Evolutionary conservation across 768 basidiomycete genomes (phyloP).

Genomic region (Leccinum longicurvipes): DNA sequence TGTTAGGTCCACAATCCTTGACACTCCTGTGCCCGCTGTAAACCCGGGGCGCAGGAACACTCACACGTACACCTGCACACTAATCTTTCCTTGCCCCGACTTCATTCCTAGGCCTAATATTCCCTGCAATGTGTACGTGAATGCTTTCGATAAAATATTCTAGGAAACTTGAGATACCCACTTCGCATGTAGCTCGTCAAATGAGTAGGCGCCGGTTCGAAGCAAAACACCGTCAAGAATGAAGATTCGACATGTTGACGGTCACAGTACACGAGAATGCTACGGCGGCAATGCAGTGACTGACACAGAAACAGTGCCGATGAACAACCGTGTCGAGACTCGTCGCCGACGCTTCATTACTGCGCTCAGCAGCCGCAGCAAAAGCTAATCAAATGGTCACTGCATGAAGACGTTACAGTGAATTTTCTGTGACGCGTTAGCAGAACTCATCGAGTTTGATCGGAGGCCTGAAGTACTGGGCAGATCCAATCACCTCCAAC

Average conservation of each 20-base stretch:
- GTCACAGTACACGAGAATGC: too few relatives aligned
- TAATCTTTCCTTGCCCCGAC: not conserved
- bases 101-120: not conserved
- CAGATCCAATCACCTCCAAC: not conserved
- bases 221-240: too few relatives aligned
- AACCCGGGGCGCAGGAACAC: not conserved
- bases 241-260: too few relatives aligned
- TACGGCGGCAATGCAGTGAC: too few relatives aligned
- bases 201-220: not conserved
- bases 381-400: constrained; percentile 9
- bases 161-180: too few relatives aligned
- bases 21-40: not conserved
- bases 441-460: constrained; percentile 34
- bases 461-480: not conserved
- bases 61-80: not conserved
- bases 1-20: not conserved
- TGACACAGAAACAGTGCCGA: too few relatives aligned
- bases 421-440: constrained; percentile 24
- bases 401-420: too few relatives aligned
- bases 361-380: constrained; percentile 40
- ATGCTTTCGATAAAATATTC: too few relatives aligned
- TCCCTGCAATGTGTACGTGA: not conserved
- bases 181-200: not conserved
- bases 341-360: not conserved
- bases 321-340: too few relatives aligned